Percentiles rank a stretch among this genome's conserved stretches.
Evolutionary conservation across 75 land plant species (phyloP).

Genomic region (Pseudotsuga menziesii): DNA sequence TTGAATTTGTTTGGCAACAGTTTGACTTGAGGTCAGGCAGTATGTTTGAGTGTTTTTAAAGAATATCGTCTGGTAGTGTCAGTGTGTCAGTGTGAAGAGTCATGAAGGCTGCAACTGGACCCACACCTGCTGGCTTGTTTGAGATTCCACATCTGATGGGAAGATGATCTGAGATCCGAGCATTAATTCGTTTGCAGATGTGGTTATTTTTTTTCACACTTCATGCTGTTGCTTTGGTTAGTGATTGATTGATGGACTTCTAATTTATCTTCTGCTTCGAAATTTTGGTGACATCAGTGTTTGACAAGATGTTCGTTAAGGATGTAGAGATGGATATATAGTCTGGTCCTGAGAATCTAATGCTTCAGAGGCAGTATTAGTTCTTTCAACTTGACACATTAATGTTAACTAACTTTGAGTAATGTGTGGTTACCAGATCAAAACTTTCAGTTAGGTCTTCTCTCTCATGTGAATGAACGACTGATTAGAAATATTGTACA

Average conservation of each 20-base stretch:
- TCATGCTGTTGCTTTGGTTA: neutral
- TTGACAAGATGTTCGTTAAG: neutral
- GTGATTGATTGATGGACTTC: neutral
- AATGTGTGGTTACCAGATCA: neutral
- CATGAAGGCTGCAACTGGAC: conserved; percentile 1
- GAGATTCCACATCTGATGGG: neutral
- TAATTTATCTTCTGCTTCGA: neutral
- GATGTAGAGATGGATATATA: too few species aligned
- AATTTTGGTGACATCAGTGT: conserved; percentile 6
- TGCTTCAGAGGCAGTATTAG: neutral
- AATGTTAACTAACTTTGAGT: neutral
- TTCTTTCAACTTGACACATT: neutral
- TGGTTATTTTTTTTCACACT: neutral
- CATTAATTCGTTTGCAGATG: neutral
- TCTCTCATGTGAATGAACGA: neutral
- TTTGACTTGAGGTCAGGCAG: conserved; percentile 9
- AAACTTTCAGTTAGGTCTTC: neutral
- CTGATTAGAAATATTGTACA: neutral
- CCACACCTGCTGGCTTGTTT: neutral
- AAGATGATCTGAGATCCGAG: neutral
- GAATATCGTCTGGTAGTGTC: conserved; percentile 7
- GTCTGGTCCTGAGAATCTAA: too few species aligned
- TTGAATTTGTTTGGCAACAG: conserved; percentile 13
- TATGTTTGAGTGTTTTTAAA: neutral
- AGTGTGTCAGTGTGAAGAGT: conserved; percentile 5